Percentiles rank a stretch among this genome's conserved stretches.
phyloP scores from a whole-genome alignment of 1,284 basidiomycete species.

The Pholiota adiposa region DNA sequence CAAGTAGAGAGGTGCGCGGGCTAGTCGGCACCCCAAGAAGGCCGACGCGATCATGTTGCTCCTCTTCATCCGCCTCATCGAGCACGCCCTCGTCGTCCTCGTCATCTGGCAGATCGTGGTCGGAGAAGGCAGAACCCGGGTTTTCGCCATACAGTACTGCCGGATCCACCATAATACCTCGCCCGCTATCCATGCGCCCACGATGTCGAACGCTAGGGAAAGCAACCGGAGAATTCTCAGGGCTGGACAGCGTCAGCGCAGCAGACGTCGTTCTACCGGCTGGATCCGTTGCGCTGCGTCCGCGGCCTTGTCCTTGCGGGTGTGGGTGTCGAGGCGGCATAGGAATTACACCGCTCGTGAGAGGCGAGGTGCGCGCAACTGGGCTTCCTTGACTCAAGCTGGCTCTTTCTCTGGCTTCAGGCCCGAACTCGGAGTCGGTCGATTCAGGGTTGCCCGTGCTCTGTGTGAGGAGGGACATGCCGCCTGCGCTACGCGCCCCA shows the following conservation, averaged over 20 bases:
- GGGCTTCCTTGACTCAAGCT: constrained; percentile 29
- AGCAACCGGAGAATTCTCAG: constrained; percentile 20
- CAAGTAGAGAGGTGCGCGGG: constrained; percentile 54
- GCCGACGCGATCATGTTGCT: constrained; percentile 74
- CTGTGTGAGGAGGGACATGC: constrained; percentile 50
- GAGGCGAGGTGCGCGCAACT: constrained; percentile 30
- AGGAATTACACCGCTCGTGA: constrained; percentile 46
- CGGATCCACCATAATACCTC: constrained; percentile 24
- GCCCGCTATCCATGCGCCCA: constrained; percentile 24
- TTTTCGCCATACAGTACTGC: constrained; percentile 20
- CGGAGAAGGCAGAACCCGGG: constrained; percentile 25
- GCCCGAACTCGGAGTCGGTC: constrained; percentile 37
- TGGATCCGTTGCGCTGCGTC: constrained; percentile 43
- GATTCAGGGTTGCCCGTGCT: constrained; percentile 64
- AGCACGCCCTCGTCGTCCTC: constrained; percentile 39
- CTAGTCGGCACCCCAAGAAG: constrained; percentile 56
- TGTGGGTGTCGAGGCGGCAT: constrained; percentile 75
- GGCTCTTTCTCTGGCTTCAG: constrained; percentile 20
- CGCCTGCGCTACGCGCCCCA: constrained; percentile 44
- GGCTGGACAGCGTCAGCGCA: constrained; percentile 39
- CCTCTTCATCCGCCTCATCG: constrained; percentile 44
- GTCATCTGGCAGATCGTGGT: constrained; percentile 27
- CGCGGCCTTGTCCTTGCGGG: constrained; percentile 41
- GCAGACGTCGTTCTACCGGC: constrained; percentile 30
- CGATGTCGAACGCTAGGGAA: constrained; percentile 27